A percentile compares a stretch with the other conserved stretches of the same genome.
Evolutionary conservation across 176 grass and related monocot genomes (phyloP).

Genomic region (Ensete ventricosum): DNA sequence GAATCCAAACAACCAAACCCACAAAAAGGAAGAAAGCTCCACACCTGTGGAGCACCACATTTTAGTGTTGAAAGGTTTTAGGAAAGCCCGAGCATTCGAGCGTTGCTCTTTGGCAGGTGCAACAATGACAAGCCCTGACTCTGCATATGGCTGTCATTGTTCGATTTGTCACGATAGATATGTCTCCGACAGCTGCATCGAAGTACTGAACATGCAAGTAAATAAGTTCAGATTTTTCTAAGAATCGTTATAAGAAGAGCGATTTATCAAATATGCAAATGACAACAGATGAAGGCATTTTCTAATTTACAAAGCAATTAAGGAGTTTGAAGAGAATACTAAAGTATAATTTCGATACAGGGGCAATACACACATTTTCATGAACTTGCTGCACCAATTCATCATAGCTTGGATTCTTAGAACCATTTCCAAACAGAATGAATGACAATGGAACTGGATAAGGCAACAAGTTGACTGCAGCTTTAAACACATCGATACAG

Average conservation of each 20-base stretch:
- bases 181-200: slow-evolving; percentile 19
- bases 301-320: not conserved
- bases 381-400: slow-evolving; percentile 10
- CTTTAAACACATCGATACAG: slow-evolving; percentile 18
- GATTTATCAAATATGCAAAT: no score
- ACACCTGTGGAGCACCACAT: slow-evolving; percentile 20
- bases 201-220: not conserved
- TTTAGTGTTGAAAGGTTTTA: slow-evolving; percentile 7
- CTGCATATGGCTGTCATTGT: slow-evolving; percentile 13
- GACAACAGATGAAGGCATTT: not conserved
- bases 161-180: slow-evolving; percentile 16
- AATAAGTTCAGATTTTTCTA: not conserved
- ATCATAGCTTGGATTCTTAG: slow-evolving; percentile 13
- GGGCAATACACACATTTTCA: slow-evolving; percentile 10
- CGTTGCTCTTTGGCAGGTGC: not conserved
- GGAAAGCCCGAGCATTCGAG: slow-evolving; percentile 15
- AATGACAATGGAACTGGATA: slow-evolving; percentile 16
- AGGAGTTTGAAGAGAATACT: not conserved
- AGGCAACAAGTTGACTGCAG: slow-evolving; percentile 9
- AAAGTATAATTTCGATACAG: not conserved
- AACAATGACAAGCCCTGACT: slow-evolving; percentile 17
- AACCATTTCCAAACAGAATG: slow-evolving; percentile 16
- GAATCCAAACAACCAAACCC: slow-evolving; percentile 19
- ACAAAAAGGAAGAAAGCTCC: slow-evolving; percentile 8
- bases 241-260: no score